Base-by-base conservation (phyloP, 306 rosid genomes). In the Psophocarpus tetragonolobus region DNA sequence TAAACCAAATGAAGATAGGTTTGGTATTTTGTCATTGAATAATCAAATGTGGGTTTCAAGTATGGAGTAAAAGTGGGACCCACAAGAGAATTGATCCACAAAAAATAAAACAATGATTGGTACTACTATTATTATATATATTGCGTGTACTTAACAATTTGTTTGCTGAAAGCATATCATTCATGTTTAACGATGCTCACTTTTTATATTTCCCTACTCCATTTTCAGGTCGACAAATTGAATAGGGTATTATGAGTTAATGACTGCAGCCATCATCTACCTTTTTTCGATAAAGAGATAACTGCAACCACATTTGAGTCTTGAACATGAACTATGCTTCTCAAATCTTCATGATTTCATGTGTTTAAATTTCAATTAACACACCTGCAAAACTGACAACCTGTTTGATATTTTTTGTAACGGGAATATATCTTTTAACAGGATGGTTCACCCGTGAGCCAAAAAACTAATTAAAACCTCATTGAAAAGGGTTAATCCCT, bases 1-100 rank as follows among this genome's bases (percentile, higher is more conserved):
- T 81, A 57, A 70, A 64, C 76, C 75, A 82, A 64, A 63, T 4
- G 69, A 63, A 33, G 70, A 35, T 23, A 35, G 21, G 41, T 15
- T 23, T 54, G 54, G 64, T 45, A 56, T 65, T 29, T 26, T 21
- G 56, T 33, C 47, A 68, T 5, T 48, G 32, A 20, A 57, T 50
- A 29, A 69, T 69, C 20, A 24, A 23, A 36, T 5, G 60, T 27
- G 68, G 68, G n/a, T 14, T 57, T 53, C 24, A 13, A 67, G 54
- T 76, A 38, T 23, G 48, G 48, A 65, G 70, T 11, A n/a, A 27
- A 51, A 24, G 57, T 77, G 73, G 57, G 58, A 39, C 36, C 75
- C 67, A 77, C 57, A 77, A 27, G 30, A 67, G 26, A 12, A 18
- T 67, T 54, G 21, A 54, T 26, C 15, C 26, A 27, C 21, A 3